phyloP scores from a whole-genome alignment of 2,329 filamentous ascomycete species.

The Ilyonectria robusta region DNA sequence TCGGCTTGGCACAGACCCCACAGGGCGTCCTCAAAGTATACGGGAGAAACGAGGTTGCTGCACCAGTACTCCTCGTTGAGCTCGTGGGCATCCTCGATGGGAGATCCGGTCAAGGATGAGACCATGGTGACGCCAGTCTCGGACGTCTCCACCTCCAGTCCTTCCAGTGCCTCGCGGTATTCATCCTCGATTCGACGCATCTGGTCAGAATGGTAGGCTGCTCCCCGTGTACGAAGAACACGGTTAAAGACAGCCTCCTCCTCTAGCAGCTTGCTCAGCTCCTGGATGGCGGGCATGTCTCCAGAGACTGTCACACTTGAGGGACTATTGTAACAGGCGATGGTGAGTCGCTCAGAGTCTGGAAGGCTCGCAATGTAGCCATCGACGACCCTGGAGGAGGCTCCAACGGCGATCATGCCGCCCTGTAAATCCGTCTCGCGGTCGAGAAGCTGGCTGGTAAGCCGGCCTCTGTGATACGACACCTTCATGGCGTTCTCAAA shows the following conservation, averaged over 20 bases:
- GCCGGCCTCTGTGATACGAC: conserved; percentile 45
- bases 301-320: conserved; percentile 50
- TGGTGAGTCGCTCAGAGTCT: conserved; percentile 16
- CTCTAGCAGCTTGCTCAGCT: conserved; percentile 39
- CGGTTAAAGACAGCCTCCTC: conserved; percentile 49
- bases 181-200: conserved; percentile 27
- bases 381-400: conserved; percentile 26
- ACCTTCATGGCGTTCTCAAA: conserved; percentile 49
- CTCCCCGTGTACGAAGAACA: conserved; percentile 25
- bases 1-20: conserved; percentile 11
- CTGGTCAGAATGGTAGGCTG: conserved; percentile 31
- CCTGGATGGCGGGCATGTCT: conserved; percentile 44
- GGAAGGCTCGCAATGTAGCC: conserved; percentile 24
- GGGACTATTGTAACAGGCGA: conserved; percentile 51
- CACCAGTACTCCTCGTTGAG: conserved; percentile 25
- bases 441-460: conserved; percentile 24
- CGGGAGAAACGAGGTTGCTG: conserved; percentile 19
- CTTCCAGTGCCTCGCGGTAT: conserved; percentile 15
- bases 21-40: conserved; percentile 22
- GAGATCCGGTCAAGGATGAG: conserved; percentile 20
- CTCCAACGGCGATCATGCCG: conserved; percentile 53
- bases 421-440: conserved; percentile 28
- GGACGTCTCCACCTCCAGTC: conserved; percentile 8
- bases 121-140: conserved; percentile 11
- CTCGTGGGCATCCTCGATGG: conserved; percentile 20